These are phyloP conservation scores for Fennellomyces sp. DNA, from an alignment of 371 early-diverging fungal species.

Conservation along the genomic window DNA sequence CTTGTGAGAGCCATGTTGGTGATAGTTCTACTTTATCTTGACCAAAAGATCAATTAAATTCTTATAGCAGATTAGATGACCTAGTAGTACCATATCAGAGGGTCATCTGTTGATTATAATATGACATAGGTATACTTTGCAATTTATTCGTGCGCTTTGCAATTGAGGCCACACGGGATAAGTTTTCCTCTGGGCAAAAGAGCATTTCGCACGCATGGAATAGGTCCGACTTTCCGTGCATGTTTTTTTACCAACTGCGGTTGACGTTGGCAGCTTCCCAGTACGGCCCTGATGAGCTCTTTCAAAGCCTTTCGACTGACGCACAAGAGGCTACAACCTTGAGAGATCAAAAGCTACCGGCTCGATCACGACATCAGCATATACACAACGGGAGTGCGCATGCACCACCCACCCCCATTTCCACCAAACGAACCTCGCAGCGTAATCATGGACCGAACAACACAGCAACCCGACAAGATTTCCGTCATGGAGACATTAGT, in stretches of 20 bases:
- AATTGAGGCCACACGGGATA: too few species aligned
- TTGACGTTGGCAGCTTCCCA: neutral
- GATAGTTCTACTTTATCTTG: too few species aligned
- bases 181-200: too few species aligned
- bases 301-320: neutral
- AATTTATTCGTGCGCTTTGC: too few species aligned
- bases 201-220: too few species aligned
- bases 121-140: too few species aligned
- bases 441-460: neutral
- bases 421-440: neutral
- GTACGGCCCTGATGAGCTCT: neutral
- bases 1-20: too few species aligned
- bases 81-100: too few species aligned
- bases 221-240: too few species aligned
- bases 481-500: neutral
- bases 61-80: too few species aligned
- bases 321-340: neutral
- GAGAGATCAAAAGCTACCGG: neutral
- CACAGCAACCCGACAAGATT: neutral
- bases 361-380: neutral
- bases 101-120: too few species aligned
- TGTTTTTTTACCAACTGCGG: neutral
- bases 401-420: constrained; percentile 5
- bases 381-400: neutral
- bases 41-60: too few species aligned